Conservation (phyloP, 345 rosid species). For the Salix viminalis region DNA sequence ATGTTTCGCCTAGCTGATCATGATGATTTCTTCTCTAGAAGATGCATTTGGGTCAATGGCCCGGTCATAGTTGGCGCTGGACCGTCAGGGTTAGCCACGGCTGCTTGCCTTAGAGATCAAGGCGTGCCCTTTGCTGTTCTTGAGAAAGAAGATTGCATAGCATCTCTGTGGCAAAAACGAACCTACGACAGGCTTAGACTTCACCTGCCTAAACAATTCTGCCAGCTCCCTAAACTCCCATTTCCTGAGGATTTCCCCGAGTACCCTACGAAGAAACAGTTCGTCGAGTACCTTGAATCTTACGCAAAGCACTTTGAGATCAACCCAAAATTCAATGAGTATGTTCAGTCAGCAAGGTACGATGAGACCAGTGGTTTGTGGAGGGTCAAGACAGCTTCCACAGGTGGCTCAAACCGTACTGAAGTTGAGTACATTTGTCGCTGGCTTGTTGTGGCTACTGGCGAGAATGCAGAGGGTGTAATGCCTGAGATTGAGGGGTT, state of each 20-base stretch:
- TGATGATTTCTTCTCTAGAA: slow-evolving; percentile 26
- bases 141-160: slow-evolving; percentile 44
- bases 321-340: slow-evolving; percentile 74
- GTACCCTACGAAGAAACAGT: slow-evolving; percentile 38
- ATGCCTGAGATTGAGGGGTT: slow-evolving; percentile 72
- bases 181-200: slow-evolving; percentile 50
- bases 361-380: slow-evolving; percentile 78
- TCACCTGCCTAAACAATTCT: slow-evolving; percentile 52
- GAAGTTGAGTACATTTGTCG: slow-evolving; percentile 85
- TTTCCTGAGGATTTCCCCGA: slow-evolving; percentile 42
- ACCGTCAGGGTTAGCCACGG: slow-evolving; percentile 41
- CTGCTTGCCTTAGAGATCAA: slow-evolving; percentile 43
- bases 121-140: slow-evolving; percentile 47
- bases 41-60: slow-evolving; percentile 41
- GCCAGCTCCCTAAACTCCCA: slow-evolving; percentile 46
- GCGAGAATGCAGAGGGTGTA: slow-evolving; percentile 84
- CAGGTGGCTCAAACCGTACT: slow-evolving; percentile 23
- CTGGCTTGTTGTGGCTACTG: slow-evolving; percentile 96
- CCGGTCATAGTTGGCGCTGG: slow-evolving; percentile 45
- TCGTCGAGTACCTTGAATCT: slow-evolving; percentile 42
- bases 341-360: slow-evolving; percentile 71
- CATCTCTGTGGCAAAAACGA: slow-evolving; percentile 47
- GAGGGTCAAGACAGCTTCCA: slow-evolving; percentile 62
- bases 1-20: slow-evolving; percentile 8
- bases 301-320: slow-evolving; percentile 43